Evolutionary conservation across 2,329 filamentous ascomycete species (phyloP), one percentile per base, ranked within the genome.

Genomic region (Fusarium pininemorale): DNA sequence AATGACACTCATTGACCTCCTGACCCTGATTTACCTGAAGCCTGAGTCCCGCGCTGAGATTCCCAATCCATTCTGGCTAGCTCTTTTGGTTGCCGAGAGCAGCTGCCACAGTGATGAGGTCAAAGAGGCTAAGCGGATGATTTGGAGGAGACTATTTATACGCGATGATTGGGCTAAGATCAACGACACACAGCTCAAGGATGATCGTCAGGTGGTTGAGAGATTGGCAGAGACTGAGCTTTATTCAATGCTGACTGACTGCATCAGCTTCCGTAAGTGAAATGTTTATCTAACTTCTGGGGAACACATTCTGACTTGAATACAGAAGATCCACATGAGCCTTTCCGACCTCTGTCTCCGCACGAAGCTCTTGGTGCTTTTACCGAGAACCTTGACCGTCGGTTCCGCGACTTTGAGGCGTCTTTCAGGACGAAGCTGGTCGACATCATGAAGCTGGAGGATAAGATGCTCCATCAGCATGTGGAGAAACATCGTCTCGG

Each of bases 81-180:
- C 95, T 28, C 86, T 97, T 24, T 85, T 88, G 78, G 89, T 88
- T 61, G 89, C 84, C 78, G 87, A 85, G 81, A 87, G 84, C 79
- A 90, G 84, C 74, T 87, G 86, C 76, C 86, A 81, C 76, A 85
- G 84, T 73, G 90, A 85, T 24, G 87, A 89, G n/a, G 86, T 89
- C 51, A 87, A 88, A 72, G 87, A 91, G 72, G 88, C 88, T 10
- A 86, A 87, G 80, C 83, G 85, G 22, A 84, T 90, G 44, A 93
- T 98, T 71, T 99, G 96, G 96, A 92, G 96, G 79, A 90, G 96
- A 61, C 92, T 94, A 70, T 93, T 93, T 78, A 88, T 96, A 74
- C 90, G 91, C 56, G 95, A 98, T 80, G 90, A 98, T 79, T 99
- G 96, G 96, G 85, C 88, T 32, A 86, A 85, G 66, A 89, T 97